Percentiles rank a stretch among this genome's conserved stretches.
Evolutionary conservation across 352 stramenopile species (phyloP).

Genomic region (Plasmopara muralis): DNA sequence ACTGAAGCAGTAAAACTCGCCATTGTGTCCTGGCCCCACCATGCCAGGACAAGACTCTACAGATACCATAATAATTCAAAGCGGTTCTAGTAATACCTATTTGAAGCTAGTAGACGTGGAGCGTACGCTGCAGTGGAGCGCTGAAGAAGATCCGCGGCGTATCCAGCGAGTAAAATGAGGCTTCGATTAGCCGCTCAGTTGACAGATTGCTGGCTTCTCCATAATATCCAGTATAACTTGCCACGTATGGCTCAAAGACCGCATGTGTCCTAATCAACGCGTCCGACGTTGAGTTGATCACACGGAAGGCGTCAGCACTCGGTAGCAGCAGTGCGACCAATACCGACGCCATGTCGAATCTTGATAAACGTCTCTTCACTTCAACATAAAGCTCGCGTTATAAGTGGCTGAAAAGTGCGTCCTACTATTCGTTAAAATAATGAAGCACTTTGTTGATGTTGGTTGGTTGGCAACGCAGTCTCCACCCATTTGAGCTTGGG

Average conservation of each 20-base stretch:
- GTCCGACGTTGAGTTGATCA: too few species aligned
- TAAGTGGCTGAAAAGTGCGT: too few species aligned
- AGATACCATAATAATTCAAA: not conserved
- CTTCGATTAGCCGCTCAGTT: constrained; percentile 81
- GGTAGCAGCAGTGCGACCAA: too few species aligned
- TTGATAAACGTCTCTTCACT: too few species aligned
- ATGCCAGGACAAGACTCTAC: constrained; percentile 73
- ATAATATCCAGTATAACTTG: constrained; percentile 75
- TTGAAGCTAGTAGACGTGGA: too few species aligned
- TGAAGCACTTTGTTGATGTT: constrained; percentile 4
- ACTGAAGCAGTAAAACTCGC: constrained; percentile 88
- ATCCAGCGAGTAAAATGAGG: constrained; percentile 48
- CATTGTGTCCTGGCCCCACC: constrained; percentile 82
- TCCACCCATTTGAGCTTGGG: not conserved
- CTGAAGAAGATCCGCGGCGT: too few species aligned
- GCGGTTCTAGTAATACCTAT: too few species aligned
- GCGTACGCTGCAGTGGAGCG: too few species aligned
- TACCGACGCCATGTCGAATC: too few species aligned
- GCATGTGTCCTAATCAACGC: constrained; percentile 17
- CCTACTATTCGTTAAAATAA: too few species aligned
- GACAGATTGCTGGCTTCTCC: constrained; percentile 63
- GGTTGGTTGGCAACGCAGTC: constrained; percentile 21
- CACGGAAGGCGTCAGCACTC: too few species aligned
- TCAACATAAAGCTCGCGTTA: too few species aligned
- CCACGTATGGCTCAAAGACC: constrained; percentile 79